A percentile compares a stretch with the other conserved stretches of the same genome.
These are phyloP conservation scores for Leccinum subrobustum DNA, from an alignment of 1,284 basidiomycete species.

Conservation along the genomic window DNA sequence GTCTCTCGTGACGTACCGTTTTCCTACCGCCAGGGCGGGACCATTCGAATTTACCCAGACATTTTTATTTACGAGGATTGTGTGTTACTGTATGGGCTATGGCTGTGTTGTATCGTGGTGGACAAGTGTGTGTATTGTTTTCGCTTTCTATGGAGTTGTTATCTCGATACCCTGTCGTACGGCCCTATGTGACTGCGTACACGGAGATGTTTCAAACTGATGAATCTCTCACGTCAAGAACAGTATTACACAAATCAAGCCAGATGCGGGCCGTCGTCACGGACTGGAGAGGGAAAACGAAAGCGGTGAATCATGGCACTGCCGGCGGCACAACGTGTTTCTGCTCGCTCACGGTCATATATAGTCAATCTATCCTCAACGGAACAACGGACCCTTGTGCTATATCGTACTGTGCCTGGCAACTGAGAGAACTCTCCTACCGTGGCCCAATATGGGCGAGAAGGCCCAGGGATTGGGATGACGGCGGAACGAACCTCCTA, in stretches of 20 bases:
- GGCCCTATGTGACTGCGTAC: neutral
- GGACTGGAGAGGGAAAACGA: neutral
- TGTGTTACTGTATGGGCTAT: conserved; percentile 5
- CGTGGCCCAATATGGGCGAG: neutral
- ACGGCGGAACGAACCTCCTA: neutral
- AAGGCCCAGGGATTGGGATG: neutral
- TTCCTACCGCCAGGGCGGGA: neutral
- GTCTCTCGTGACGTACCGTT: conserved; percentile 14
- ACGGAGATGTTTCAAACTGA: neutral
- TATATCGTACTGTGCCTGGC: conserved; percentile 19
- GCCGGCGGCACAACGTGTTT: neutral
- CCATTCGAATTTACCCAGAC: conserved; percentile 2
- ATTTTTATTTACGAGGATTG: neutral
- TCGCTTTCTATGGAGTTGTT: conserved; percentile 2
- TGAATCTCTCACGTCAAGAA: neutral
- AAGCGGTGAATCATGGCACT: conserved; percentile 2
- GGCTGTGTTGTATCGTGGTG: conserved; percentile 7
- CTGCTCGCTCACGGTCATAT: neutral
- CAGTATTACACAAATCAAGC: neutral
- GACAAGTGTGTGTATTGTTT: conserved; percentile 4
- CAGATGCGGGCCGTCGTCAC: neutral
- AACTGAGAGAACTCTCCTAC: conserved; percentile 10
- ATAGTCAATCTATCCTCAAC: conserved; percentile 1
- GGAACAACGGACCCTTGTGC: conserved; percentile 1
- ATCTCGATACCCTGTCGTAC: conserved; percentile 10